These are phyloP conservation scores for Venturia aucupariae DNA, from an alignment of 2,329 filamentous ascomycete species.

Conservation along the genomic window DNA sequence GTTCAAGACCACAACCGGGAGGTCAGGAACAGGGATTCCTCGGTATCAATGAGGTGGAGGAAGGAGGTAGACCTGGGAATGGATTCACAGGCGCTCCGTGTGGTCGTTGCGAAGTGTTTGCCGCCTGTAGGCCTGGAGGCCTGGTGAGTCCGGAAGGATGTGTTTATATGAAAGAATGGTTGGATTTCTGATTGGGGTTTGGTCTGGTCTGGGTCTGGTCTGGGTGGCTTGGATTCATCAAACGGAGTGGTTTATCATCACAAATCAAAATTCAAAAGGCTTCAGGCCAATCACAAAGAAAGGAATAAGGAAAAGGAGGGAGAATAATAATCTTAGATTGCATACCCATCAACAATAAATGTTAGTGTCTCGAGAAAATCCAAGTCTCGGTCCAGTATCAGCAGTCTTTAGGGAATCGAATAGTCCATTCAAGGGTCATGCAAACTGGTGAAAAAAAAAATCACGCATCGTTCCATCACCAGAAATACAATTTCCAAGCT, in stretches of 20 bases:
- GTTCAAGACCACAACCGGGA: background rate
- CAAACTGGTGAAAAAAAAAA: too few species aligned
- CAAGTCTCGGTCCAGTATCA: too few species aligned
- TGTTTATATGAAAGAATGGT: constrained; percentile 84
- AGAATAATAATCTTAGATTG: background rate
- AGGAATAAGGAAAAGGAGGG: background rate
- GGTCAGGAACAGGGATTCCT: constrained; percentile 5
- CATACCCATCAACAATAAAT: background rate
- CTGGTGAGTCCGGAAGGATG: constrained; percentile 85
- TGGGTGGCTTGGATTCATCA: background rate
- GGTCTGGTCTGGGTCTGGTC: background rate
- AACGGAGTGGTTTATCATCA: too few species aligned
- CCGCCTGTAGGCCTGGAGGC: constrained; percentile 82
- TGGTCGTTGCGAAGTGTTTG: constrained; percentile 84
- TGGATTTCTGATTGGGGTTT: constrained; percentile 29
- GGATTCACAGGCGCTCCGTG: constrained; percentile 85
- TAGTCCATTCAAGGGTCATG: too few species aligned
- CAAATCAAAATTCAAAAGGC: too few species aligned
- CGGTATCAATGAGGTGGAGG: constrained; percentile 28
- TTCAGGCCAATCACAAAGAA: too few species aligned
- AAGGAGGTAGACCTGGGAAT: constrained; percentile 46
- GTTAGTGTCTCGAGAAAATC: too few species aligned
- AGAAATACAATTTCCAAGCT: background rate
- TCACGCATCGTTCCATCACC: too few species aligned
- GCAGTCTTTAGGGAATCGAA: too few species aligned